phyloP scores from a whole-genome alignment of 2,329 filamentous ascomycete genomes.

The Trichoderma polysporum region DNA sequence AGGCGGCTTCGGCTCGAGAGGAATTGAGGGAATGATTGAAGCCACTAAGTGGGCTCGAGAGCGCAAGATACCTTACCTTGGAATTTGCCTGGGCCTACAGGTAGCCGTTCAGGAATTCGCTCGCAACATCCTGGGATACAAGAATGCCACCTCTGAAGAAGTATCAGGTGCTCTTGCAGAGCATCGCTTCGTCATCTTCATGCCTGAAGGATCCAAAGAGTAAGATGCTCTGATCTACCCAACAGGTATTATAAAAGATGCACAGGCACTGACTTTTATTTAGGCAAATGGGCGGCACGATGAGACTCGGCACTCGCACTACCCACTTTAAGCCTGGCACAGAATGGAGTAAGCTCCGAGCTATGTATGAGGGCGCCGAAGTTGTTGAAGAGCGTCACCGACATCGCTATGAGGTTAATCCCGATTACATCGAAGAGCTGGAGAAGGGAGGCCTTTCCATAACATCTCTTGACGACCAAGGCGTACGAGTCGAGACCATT shows the following conservation, averaged over 20 bases:
- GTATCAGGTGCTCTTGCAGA: constrained; percentile 50
- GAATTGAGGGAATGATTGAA: constrained; percentile 85
- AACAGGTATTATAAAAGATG: background rate
- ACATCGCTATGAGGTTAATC: constrained; percentile 90
- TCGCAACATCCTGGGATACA: constrained; percentile 68
- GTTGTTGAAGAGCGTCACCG: constrained; percentile 73
- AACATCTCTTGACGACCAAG: constrained; percentile 75
- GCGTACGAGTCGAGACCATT: constrained; percentile 78
- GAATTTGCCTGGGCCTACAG: constrained; percentile 91
- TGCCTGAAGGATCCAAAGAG: constrained; percentile 69
- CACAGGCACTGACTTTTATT: background rate
- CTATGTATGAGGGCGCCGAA: constrained; percentile 64
- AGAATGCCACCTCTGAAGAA: constrained; percentile 56
- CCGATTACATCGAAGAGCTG: constrained; percentile 67
- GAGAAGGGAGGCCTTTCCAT: constrained; percentile 70
- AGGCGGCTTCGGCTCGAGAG: constrained; percentile 74
- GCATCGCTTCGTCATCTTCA: constrained; percentile 78
- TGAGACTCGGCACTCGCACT: constrained; percentile 76
- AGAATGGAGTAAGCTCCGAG: constrained; percentile 76
- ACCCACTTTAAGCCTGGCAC: constrained; percentile 73
- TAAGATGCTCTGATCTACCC: constrained; percentile 26
- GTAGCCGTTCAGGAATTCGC: constrained; percentile 88
- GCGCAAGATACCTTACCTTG: constrained; percentile 77
- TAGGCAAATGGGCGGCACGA: constrained; percentile 71
- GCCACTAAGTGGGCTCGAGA: constrained; percentile 85